These are phyloP conservation scores for Venturia oleaginea DNA, from an alignment of 2,329 filamentous ascomycete genomes.

Conservation along the genomic window DNA sequence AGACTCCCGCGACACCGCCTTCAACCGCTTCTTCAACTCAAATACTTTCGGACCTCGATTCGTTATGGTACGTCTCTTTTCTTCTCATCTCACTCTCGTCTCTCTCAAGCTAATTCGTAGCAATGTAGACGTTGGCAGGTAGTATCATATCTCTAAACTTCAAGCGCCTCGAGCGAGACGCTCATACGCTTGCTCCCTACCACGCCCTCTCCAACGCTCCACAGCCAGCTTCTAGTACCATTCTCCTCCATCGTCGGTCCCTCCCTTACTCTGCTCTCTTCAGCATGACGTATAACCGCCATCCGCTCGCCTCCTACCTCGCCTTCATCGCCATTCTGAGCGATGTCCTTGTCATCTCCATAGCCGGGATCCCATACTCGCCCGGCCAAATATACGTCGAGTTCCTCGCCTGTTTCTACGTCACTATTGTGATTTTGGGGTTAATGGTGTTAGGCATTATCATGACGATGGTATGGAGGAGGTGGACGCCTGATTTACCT, in stretches of 20 bases:
- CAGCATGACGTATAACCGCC: constrained; percentile 5
- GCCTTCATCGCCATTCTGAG: constrained; percentile 11
- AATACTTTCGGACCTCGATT: constrained; percentile 14
- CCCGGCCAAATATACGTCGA: constrained; percentile 10
- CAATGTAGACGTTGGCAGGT: not conserved
- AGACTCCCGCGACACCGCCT: constrained; percentile 6
- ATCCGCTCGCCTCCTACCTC: constrained; percentile 11
- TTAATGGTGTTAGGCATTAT: constrained; percentile 13
- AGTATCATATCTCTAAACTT: constrained; percentile 7
- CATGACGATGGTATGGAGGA: constrained; percentile 9
- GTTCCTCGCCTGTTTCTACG: constrained; percentile 11
- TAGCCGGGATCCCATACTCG: constrained; percentile 14
- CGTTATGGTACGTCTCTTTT: constrained; percentile 8
- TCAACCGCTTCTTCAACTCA: constrained; percentile 14
- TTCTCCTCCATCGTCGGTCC: constrained; percentile 5
- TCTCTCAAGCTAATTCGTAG: not conserved
- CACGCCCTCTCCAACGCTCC: not conserved
- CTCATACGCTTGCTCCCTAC: constrained; percentile 9
- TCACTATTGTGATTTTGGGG: constrained; percentile 12
- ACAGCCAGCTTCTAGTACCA: not conserved
- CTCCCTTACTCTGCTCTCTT: constrained; percentile 10
- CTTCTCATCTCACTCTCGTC: not conserved
- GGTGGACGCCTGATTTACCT: constrained; percentile 13
- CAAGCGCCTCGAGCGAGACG: constrained; percentile 4
- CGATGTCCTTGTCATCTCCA: constrained; percentile 14